Evolutionary conservation across 2,329 filamentous ascomycete genomes (phyloP).

Genomic region (Cladorrhinum sp.): DNA sequence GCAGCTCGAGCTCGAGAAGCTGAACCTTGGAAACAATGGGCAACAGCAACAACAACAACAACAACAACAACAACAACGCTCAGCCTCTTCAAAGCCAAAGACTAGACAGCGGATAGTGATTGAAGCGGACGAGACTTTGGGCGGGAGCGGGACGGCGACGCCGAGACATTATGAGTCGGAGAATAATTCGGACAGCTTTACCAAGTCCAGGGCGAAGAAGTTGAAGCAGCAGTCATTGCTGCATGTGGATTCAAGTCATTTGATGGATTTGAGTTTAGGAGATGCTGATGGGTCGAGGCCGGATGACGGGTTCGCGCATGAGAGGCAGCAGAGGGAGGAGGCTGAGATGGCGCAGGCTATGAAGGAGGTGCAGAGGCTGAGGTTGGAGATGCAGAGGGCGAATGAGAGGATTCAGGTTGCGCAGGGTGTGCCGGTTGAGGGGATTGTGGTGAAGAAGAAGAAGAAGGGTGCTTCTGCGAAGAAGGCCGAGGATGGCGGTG

Average conservation of each 20-base stretch:
- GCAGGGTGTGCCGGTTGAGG: constrained; percentile 64
- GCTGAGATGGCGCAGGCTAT: constrained; percentile 85
- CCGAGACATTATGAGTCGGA: constrained; percentile 54
- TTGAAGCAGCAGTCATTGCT: constrained; percentile 65
- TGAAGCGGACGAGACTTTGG: constrained; percentile 70
- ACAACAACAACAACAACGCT: constrained; percentile 20
- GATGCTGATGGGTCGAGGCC: constrained; percentile 45
- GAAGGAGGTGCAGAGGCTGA: constrained; percentile 79
- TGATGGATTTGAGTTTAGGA: constrained; percentile 66
- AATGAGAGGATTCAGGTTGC: constrained; percentile 72
- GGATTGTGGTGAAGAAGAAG: constrained; percentile 64
- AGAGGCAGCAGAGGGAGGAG: constrained; percentile 71
- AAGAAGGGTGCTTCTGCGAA: constrained; percentile 43
- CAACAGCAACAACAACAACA: constrained; percentile 14
- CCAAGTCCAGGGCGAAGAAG: constrained; percentile 49
- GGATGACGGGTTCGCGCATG: constrained; percentile 50
- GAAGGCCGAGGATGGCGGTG: background rate
- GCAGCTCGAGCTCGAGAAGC: constrained; percentile 73
- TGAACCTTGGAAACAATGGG: constrained; percentile 32
- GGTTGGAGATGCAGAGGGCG: constrained; percentile 84
- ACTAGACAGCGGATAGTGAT: constrained; percentile 63
- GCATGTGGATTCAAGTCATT: constrained; percentile 80
- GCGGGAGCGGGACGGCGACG: constrained; percentile 48
- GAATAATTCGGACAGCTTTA: constrained; percentile 45
- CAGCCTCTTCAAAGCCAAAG: constrained; percentile 36